phyloP scores from a whole-genome alignment of 768 basidiomycete species.

The Lactarius akahatsu region DNA sequence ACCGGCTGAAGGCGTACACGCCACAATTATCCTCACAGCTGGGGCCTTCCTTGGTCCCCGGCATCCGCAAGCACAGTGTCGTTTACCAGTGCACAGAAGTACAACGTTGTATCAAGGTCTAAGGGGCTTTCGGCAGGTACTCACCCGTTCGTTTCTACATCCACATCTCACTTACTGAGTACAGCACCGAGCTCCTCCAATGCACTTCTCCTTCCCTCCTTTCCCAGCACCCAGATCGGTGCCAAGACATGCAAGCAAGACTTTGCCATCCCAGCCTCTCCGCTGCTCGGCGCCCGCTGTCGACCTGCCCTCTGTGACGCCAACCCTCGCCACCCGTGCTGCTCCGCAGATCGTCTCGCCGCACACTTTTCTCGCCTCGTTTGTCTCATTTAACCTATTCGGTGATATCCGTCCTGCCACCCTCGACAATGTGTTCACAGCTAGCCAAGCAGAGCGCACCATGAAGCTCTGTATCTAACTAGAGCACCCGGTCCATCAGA shows the following conservation, averaged over 20 bases:
- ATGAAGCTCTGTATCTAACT: conserved; percentile 35
- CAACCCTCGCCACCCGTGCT: conserved; percentile 43
- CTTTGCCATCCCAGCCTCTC: conserved; percentile 56
- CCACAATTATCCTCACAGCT: conserved; percentile 35
- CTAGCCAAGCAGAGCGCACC: too few species aligned
- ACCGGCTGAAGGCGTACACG: conserved; percentile 37
- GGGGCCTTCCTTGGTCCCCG: conserved; percentile 36
- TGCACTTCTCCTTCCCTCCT: conserved; percentile 73
- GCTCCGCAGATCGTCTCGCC: too few species aligned
- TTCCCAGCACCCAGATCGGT: conserved; percentile 44
- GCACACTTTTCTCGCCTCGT: conserved; percentile 88
- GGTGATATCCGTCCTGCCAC: conserved; percentile 37
- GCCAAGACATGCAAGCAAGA: conserved; percentile 57
- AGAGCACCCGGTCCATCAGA: conserved; percentile 69
- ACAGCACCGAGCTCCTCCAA: conserved; percentile 34
- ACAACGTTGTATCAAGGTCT: conserved; percentile 42
- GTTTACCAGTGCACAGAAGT: conserved; percentile 36
- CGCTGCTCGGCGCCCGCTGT: conserved; percentile 48
- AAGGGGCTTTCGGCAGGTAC: conserved; percentile 63
- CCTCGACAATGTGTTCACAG: too few species aligned
- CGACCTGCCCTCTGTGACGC: conserved; percentile 34
- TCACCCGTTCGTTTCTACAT: too few species aligned
- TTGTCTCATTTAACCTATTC: conserved; percentile 77
- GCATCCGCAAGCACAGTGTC: conserved; percentile 32
- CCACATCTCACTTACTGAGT: conserved; percentile 7